Conservation (phyloP, 2,329 filamentous ascomycete species). For the Colletotrichum tanaceti region DNA sequence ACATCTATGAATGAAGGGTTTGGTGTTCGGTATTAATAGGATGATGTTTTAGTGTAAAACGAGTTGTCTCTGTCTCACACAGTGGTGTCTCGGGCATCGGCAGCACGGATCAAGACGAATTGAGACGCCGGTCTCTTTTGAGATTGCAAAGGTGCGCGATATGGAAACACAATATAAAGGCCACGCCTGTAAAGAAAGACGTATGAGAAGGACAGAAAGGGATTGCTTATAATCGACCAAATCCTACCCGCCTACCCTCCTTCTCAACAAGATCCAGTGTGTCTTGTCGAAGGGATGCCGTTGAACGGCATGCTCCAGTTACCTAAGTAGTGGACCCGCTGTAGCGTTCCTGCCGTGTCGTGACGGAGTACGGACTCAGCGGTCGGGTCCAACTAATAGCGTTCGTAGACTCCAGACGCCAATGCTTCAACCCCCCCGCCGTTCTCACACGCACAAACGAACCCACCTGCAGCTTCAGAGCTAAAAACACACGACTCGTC, state of each 20-base stretch:
- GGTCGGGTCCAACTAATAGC: not conserved
- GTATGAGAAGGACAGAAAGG: not conserved
- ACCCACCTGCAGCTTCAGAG: conserved; percentile 13
- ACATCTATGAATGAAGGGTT: not conserved
- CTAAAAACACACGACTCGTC: not conserved
- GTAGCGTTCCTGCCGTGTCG: not conserved
- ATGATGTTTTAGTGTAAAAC: not conserved
- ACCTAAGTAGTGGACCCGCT: not conserved
- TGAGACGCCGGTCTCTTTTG: too few species aligned
- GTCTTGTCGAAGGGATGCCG: not conserved
- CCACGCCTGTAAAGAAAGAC: too few species aligned
- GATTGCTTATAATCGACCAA: conserved; percentile 13
- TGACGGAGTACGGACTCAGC: not conserved
- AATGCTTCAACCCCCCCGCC: conserved; percentile 30
- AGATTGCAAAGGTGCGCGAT: too few species aligned
- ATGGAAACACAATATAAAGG: too few species aligned
- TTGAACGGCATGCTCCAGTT: not conserved
- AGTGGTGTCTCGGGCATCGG: too few species aligned
- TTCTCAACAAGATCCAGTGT: not conserved
- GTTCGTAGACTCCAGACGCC: conserved; percentile 24
- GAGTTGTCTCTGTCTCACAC: not conserved
- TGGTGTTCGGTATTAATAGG: not conserved
- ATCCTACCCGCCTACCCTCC: not conserved
- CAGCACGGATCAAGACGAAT: not conserved
- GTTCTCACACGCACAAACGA: conserved; percentile 32